Conservation (phyloP, 106 monocot species). For the Gastrodia elata region DNA sequence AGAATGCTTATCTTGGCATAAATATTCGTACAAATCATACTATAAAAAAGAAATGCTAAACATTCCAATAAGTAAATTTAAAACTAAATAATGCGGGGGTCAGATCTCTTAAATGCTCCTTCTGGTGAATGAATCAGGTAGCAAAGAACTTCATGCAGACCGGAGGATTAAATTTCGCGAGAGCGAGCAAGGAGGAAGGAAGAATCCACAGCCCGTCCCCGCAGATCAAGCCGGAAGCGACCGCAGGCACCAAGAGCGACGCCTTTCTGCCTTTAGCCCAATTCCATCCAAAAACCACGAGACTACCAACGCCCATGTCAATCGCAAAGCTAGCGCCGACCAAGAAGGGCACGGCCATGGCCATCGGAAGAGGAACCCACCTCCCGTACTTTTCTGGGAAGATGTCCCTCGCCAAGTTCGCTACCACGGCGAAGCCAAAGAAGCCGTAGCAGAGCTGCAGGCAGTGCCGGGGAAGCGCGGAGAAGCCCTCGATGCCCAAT, state of each 20-base stretch:
- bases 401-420: slow-evolving; percentile 58
- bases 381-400: slow-evolving; percentile 42
- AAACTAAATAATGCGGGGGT: too few species aligned
- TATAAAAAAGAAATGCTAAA: too few species aligned
- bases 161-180: slow-evolving; percentile 80
- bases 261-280: slow-evolving; percentile 36
- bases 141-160: slow-evolving; percentile 74
- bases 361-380: slow-evolving; percentile 91
- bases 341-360: slow-evolving; percentile 88
- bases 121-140: slow-evolving; percentile 5
- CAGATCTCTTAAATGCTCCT: too few species aligned
- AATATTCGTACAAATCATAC: too few species aligned
- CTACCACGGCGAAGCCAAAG: slow-evolving; percentile 65
- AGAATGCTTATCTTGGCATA: too few species aligned
- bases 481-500: slow-evolving; percentile 81
- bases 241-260: slow-evolving; percentile 61
- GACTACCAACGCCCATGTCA: slow-evolving; percentile 79
- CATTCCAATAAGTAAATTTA: too few species aligned
- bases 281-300: slow-evolving; percentile 69
- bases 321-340: slow-evolving; percentile 85
- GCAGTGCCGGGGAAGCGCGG: slow-evolving; percentile 68
- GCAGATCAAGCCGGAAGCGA: slow-evolving; percentile 89
- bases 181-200: slow-evolving; percentile 79
- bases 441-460: slow-evolving; percentile 87
- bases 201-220: slow-evolving; percentile 95